These are phyloP conservation scores for sunflower (Helianthus annuus) DNA, from an alignment of 129 eudicot genomes.

Conservation along the genomic window DNA sequence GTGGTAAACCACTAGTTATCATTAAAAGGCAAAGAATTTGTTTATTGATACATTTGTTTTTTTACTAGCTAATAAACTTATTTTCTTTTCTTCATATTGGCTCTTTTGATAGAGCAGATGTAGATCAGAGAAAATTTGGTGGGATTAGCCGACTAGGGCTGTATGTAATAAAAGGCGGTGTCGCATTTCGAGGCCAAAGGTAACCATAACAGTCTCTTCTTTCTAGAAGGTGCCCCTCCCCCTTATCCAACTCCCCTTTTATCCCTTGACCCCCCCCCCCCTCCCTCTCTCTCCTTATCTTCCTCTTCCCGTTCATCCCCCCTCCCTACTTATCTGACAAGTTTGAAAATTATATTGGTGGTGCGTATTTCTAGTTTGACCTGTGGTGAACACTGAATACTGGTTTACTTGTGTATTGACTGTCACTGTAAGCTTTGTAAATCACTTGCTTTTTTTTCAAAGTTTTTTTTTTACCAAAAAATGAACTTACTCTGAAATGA, in stretches of 20 bases:
- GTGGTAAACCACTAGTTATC: not conserved
- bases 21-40: constrained; percentile 9
- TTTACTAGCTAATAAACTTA: constrained; percentile 30
- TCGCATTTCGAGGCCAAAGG: constrained; percentile 39
- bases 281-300: not conserved
- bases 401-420: constrained; percentile 16
- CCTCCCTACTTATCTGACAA: constrained; percentile 1
- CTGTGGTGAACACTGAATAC: constrained; percentile 9
- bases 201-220: constrained; percentile 29
- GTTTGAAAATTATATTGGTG: constrained; percentile 3
- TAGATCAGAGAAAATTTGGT: constrained; percentile 31
- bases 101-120: constrained; percentile 50
- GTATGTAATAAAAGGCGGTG: constrained; percentile 29
- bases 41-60: constrained; percentile 15
- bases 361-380: not conserved
- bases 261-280: constrained; percentile 3
- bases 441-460: not conserved
- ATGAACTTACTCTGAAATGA: not conserved
- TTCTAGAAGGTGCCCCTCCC: constrained; percentile 27
- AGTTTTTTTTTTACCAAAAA: not conserved
- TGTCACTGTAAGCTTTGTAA: not conserved
- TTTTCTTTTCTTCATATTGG: constrained; percentile 28
- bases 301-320: not conserved
- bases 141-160: constrained; percentile 41
- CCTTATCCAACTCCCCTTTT: constrained; percentile 10